Base-by-base conservation (phyloP, 139 green algal species). In the Chlorella sp. region DNA sequence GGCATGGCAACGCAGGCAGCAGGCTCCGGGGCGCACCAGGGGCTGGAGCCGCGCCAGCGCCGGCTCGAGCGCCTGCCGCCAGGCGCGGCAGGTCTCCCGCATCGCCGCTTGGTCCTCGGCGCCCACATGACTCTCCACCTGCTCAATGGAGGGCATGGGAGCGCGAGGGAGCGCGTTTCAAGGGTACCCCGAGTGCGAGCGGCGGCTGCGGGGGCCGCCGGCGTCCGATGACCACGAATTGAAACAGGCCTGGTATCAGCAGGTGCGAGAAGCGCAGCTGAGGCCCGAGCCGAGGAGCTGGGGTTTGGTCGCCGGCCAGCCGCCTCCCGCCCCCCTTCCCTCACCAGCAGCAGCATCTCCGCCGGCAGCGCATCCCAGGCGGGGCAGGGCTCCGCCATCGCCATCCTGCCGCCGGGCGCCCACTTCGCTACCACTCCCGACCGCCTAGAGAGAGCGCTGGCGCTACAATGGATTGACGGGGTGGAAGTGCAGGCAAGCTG, bases 11-110 rank as follows among this genome's bases (percentile, higher is more conserved):
- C 8, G 6, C n/a, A 43, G 32, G 65, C 28, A 73, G 32, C 19
- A 26, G 65, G 44, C 64, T 40, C 43, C 65, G 43, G 41, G 32
- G 43, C 76, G 32, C 76, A 82, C 76, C 76, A 82, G 56, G 9
- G 76, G 76, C 36, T 70, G 76, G 24, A 82, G 76, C n/a, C 7
- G 34, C 7, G 38, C 34, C 38, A 56, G 26, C 56, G 76, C 76
- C 22, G 28, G 3, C 54, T 38, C 36, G 56, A 82, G 36, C 11
- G 76, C 56, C 38, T 36, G 20, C 60, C 76, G 76, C 76, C 76
- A 82, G 2, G 76, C 38, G 13, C 38, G 26, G 56, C 76, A 82
- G 56, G 54, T 34, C 26, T 40, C 46, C 19, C 76, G 36, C 76
- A 82, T 82, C 24, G n/a, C 34, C 16, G 54, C 76, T 30, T 54